Evolutionary conservation across 78 protist species (phyloP).

Genomic region (Dictyostelium brefeldianum): DNA sequence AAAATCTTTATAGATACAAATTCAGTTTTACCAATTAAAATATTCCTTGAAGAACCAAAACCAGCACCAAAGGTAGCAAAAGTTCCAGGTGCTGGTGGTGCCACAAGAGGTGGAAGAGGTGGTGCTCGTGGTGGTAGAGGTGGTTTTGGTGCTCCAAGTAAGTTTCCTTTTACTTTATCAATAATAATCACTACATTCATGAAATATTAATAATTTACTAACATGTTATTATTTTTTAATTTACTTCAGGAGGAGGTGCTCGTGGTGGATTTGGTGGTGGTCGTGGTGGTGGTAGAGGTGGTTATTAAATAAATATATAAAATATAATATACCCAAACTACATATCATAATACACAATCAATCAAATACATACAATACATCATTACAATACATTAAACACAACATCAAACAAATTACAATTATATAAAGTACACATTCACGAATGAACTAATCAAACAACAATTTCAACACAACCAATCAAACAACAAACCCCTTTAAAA

Average conservation of each 20-base stretch:
- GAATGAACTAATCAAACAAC: no score
- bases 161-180: no score
- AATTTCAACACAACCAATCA: no score
- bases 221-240: not conserved
- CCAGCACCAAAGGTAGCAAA: constrained; percentile 38
- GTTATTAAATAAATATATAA: not conserved
- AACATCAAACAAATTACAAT: not conserved
- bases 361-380: not conserved
- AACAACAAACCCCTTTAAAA: no score
- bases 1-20: constrained; percentile 48
- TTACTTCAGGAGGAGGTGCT: not conserved
- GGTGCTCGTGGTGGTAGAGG: not conserved
- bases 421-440: no score
- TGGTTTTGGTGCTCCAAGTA: not conserved
- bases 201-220: no score
- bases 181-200: no score
- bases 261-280: constrained; percentile 35
- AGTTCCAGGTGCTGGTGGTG: constrained; percentile 1
- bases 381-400: not conserved
- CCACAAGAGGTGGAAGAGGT: not conserved
- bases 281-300: constrained; percentile 31
- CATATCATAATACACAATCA: not conserved
- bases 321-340: not conserved
- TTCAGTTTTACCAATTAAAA: constrained; percentile 40
- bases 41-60: constrained; percentile 71